Base-by-base conservation (phyloP, 768 basidiomycete species). In the Astraeus odoratus region DNA sequence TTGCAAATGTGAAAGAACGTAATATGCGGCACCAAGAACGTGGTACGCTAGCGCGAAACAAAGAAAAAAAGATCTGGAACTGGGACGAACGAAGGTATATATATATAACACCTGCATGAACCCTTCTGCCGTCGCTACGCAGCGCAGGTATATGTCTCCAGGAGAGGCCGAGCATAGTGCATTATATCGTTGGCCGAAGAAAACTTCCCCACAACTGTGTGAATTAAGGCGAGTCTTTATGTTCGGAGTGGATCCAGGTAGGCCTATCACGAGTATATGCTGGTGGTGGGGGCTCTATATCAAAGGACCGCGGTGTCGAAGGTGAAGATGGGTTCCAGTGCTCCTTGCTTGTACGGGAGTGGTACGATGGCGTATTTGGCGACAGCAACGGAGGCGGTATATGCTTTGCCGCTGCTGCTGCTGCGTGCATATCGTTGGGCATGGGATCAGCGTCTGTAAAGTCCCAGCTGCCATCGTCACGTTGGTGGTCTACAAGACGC, bases 371-470 rank as follows among this genome's bases (percentile, higher is more conserved):
- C n/a, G 42, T 39, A 9, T 26, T 23, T 13, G 40, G 30, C 3
- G 44, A 24, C 16, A 25, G 30, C 12, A 53, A 44, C 0, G 59
- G 59, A 0, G 59, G 16, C 0, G 53, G 58, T 33, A 52, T 50
- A 31, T 41, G 47, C 30, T 50, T 58, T 9, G 16, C 33, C 6
- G 2, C 13, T 12, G 10, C 8, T 15, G 37, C 22, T 5, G 13
- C 13, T 24, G 23, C 37, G n/a, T n/a, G n/a, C n/a, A n/a, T n/a
- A n/a, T 15, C 39, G 27, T 41, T 25, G 6, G 47, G 19, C n/a
- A 15, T 3, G 13, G 61, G 57, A 46, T 63, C 62, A 3, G 55
- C 50, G 30, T 64, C 61, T 0, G 58, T 52, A 58, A 63, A 64
- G 48, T 64, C 63, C 61, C 61, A 63, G 51, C 56, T 55, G 20